Evolutionary conservation across 331 rosid species (phyloP).

Genomic region (Telfairia occidentalis): DNA sequence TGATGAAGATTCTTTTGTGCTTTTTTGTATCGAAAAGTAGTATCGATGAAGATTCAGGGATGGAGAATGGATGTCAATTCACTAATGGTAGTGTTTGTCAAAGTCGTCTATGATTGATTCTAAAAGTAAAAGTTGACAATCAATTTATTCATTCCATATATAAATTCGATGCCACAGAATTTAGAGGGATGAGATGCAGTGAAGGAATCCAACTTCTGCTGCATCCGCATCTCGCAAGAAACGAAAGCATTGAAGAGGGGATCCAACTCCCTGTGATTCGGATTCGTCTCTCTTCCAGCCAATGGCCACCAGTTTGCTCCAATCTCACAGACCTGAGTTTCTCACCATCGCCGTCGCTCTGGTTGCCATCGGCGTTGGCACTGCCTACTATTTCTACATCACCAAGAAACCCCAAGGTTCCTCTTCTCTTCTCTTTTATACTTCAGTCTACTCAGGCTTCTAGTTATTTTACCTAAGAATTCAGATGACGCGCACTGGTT

Average conservation of each 20-base stretch:
- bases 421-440: neutral
- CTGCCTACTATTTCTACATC: constrained; percentile 30
- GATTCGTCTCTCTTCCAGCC: neutral
- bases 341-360: constrained; percentile 28
- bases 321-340: constrained; percentile 24
- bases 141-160: too few relatives aligned
- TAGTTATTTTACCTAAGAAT: neutral
- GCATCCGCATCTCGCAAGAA: neutral
- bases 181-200: neutral
- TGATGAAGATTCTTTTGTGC: too few relatives aligned
- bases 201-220: neutral
- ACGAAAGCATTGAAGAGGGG: neutral
- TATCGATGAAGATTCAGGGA: too few relatives aligned
- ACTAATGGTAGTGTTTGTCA: too few relatives aligned
- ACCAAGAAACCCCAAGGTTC: constrained; percentile 31
- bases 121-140: too few relatives aligned
- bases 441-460: neutral
- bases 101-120: too few relatives aligned
- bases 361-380: constrained; percentile 32
- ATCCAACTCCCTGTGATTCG: neutral
- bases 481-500: neutral
- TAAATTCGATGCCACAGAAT: too few relatives aligned
- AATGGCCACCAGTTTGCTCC: constrained; percentile 10
- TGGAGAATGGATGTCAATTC: too few relatives aligned
- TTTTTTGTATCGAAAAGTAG: too few relatives aligned